Base-by-base conservation (phyloP, 345 rosid genomes). In the Alliaria petiolata region DNA sequence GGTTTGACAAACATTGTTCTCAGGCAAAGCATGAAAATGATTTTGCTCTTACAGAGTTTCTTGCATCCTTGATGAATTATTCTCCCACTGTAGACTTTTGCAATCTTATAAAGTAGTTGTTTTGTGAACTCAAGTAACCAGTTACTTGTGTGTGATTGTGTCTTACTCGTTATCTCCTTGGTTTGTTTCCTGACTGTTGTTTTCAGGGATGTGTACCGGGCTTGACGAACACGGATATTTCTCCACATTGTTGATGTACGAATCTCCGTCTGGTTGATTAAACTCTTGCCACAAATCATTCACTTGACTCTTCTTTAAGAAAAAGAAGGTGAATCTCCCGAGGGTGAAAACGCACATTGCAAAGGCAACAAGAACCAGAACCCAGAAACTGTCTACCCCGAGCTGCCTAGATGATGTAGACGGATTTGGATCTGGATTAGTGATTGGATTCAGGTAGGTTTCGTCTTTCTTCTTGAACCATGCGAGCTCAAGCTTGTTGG, bases 21-120 rank as follows among this genome's bases (percentile, higher is more conserved):
- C 85, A 81, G 15, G 89, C 74, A 28, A 84, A 83, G 67, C 96
- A 91, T 71, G 97, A 91, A 65, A 96, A 93, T 3, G 98, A 89
- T 43, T 83, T 95, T 30, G 89, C 86, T 36, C 83, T 87, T 67
- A 72, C 87, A 4, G 95, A 91, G 40, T 91, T 91, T 76, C 96
- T 91, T 50, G 83, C 93, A 4, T 91, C 95, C 49, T 76, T 93
- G 28, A 85, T 89, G 91, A 95, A 91, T 42, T 91, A 89, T 74
- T 86, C 96, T 68, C 96, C 97, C 46, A 88, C 95, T 17, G 91
- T 91, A 79, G n/a, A n/a, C n/a, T 22, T 22, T n/a, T n/a, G n/a
- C n/a, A 22, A 22, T 22, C 25, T 1, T 22, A 3, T 22, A 22
- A 22, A 22, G 25, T 22, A 22, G 25, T 22, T 22, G 25, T 22